Evolutionary conservation across 2,329 filamentous ascomycete genomes (phyloP).

Genomic region (Plectosphaerella sp.): DNA sequence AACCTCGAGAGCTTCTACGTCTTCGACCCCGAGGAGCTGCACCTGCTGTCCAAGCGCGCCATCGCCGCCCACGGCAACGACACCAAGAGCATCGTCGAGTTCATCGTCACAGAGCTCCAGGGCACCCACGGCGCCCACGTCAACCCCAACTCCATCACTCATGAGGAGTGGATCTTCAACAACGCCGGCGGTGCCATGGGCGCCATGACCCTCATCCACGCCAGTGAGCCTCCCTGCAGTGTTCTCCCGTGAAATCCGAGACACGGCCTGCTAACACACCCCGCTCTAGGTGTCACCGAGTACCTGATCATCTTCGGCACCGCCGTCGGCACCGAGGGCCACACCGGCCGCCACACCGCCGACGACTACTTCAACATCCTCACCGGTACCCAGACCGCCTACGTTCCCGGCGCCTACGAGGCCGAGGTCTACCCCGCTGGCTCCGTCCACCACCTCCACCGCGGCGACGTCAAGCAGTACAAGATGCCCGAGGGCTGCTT

Average conservation of each 20-base stretch:
- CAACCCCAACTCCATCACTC: slow-evolving; percentile 63
- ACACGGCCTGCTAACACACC: background rate
- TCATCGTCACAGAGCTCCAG: slow-evolving; percentile 66
- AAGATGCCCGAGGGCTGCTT: slow-evolving; percentile 73
- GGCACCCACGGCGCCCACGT: slow-evolving; percentile 49
- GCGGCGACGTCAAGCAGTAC: slow-evolving; percentile 77
- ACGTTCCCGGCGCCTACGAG: slow-evolving; percentile 65
- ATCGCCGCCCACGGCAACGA: slow-evolving; percentile 70
- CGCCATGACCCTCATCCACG: slow-evolving; percentile 85
- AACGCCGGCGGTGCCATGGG: slow-evolving; percentile 91
- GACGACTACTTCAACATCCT: slow-evolving; percentile 96
- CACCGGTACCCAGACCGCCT: slow-evolving; percentile 70
- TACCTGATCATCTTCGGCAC: slow-evolving; percentile 89
- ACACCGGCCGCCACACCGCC: slow-evolving; percentile 82
- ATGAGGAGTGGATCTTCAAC: slow-evolving; percentile 88
- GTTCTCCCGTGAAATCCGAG: background rate
- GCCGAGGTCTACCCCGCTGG: slow-evolving; percentile 68
- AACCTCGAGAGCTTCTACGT: slow-evolving; percentile 67
- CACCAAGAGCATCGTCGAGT: slow-evolving; percentile 62
- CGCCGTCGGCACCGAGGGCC: slow-evolving; percentile 79
- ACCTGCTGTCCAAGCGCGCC: slow-evolving; percentile 62
- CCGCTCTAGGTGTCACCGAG: slow-evolving; percentile 64
- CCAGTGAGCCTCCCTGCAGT: slow-evolving; percentile 50
- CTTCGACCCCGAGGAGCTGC: slow-evolving; percentile 64
- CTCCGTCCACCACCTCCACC: slow-evolving; percentile 64